Percentiles rank a stretch among this genome's conserved stretches.
phyloP scores from a whole-genome alignment of 2,329 filamentous ascomycete genomes.

The Trichoderma cornu-damae region DNA sequence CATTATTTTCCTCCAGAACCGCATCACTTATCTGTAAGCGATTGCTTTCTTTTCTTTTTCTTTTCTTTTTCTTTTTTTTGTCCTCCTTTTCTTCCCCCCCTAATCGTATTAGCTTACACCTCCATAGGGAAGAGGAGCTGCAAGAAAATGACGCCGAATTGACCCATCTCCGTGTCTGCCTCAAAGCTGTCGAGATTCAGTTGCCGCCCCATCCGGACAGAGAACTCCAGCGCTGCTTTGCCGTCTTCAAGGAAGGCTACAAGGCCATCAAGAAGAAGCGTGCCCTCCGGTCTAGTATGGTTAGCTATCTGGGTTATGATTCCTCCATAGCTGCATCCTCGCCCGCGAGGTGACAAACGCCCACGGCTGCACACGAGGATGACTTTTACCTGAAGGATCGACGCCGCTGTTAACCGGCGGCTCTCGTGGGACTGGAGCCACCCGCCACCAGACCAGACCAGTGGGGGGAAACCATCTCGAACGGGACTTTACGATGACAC shows the following conservation, averaged over 20 bases:
- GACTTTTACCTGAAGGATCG: neutral
- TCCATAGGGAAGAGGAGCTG: constrained; percentile 49
- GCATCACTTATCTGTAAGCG: constrained; percentile 52
- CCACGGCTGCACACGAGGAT: neutral
- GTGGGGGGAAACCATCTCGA: neutral
- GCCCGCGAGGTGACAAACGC: constrained; percentile 19
- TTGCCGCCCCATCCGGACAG: constrained; percentile 48
- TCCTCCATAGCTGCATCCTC: constrained; percentile 27
- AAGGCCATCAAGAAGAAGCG: constrained; percentile 44
- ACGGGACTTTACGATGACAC: constrained; percentile 1
- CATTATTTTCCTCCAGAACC: constrained; percentile 55
- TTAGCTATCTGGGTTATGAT: constrained; percentile 28
- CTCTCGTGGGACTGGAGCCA: neutral
- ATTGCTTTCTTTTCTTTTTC: constrained; percentile 11
- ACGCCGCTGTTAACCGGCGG: neutral
- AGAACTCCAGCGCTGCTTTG: constrained; percentile 55
- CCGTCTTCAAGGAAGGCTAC: constrained; percentile 58
- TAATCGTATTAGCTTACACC: neutral
- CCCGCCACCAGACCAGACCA: neutral
- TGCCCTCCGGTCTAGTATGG: constrained; percentile 31
- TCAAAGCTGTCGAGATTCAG: constrained; percentile 58
- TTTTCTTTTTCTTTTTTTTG: neutral
- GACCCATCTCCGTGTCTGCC: constrained; percentile 55
- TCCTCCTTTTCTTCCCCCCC: neutral
- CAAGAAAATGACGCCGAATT: constrained; percentile 56